phyloP scores from a whole-genome alignment of 192 early-diverging fungal genomes.

The Linnemannia elongata region DNA sequence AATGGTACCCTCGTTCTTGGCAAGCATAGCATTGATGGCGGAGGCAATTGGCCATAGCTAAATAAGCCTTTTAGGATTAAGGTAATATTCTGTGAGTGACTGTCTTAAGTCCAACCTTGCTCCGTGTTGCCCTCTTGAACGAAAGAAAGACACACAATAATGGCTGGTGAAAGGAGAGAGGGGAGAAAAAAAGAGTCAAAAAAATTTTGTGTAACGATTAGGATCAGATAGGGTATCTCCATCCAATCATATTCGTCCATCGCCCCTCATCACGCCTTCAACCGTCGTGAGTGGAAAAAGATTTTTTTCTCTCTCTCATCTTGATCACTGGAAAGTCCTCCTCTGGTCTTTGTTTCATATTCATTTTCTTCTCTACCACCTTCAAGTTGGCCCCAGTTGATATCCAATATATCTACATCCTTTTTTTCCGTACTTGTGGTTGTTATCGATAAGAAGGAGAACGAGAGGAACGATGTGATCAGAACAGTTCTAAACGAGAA shows the following conservation, averaged over 20 bases:
- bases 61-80: conserved; percentile 3
- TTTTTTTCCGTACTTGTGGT: too few relatives aligned
- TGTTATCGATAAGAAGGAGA: background rate
- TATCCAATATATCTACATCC: too few relatives aligned
- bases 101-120: background rate
- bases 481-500: background rate
- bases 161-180: background rate
- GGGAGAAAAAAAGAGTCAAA: background rate
- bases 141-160: background rate
- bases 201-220: background rate
- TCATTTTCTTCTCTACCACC: background rate
- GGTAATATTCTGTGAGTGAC: background rate
- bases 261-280: background rate
- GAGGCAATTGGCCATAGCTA: too few relatives aligned
- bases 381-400: too few relatives aligned
- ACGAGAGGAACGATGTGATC: background rate
- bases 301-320: background rate
- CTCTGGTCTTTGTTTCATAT: background rate
- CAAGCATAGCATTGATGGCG: background rate
- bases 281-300: background rate
- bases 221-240: conserved; percentile 5
- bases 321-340: too few relatives aligned
- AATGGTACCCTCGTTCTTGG: background rate
- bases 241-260: background rate
- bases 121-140: background rate